phyloP scores from a whole-genome alignment of 805 yeast species.

The Candida sonorensis region DNA sequence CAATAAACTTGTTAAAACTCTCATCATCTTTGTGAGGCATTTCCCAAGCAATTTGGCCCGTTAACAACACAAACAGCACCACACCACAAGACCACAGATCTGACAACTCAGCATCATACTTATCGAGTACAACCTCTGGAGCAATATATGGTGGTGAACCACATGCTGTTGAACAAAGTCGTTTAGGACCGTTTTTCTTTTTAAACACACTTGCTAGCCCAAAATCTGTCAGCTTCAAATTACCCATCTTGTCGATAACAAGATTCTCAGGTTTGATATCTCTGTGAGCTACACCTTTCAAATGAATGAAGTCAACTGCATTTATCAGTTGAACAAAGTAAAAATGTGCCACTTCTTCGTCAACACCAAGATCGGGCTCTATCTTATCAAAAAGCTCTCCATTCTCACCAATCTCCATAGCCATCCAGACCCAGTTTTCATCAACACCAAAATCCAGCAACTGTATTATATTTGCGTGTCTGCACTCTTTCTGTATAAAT shows the following conservation, averaged over 20 bases:
- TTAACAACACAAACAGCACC: conserved; percentile 51
- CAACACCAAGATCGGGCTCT: conserved; percentile 69
- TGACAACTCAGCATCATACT: conserved; percentile 48
- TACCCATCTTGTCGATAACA: conserved; percentile 54
- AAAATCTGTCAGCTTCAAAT: conserved; percentile 69
- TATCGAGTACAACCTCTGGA: conserved; percentile 52
- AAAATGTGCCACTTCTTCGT: conserved; percentile 58
- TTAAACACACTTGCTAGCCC: conserved; percentile 63
- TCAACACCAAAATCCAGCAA: conserved; percentile 49
- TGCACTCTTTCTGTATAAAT: conserved; percentile 50
- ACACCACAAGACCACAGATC: conserved; percentile 72
- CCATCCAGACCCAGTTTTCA: conserved; percentile 54
- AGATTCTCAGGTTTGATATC: conserved; percentile 69
- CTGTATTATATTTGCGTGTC: conserved; percentile 55
- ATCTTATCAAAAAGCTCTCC: conserved; percentile 78
- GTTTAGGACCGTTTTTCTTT: conserved; percentile 38
- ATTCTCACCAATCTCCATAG: conserved; percentile 62
- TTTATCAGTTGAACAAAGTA: conserved; percentile 59
- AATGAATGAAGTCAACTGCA: conserved; percentile 56
- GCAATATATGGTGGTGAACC: conserved; percentile 79
- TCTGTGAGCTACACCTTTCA: conserved; percentile 58
- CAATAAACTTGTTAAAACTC: conserved; percentile 29
- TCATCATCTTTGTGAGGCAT: conserved; percentile 48
- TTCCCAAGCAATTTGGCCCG: conserved; percentile 72
- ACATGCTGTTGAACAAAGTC: conserved; percentile 47